phyloP scores from a whole-genome alignment of 306 rosid genomes.

The Crotalaria pallida region DNA sequence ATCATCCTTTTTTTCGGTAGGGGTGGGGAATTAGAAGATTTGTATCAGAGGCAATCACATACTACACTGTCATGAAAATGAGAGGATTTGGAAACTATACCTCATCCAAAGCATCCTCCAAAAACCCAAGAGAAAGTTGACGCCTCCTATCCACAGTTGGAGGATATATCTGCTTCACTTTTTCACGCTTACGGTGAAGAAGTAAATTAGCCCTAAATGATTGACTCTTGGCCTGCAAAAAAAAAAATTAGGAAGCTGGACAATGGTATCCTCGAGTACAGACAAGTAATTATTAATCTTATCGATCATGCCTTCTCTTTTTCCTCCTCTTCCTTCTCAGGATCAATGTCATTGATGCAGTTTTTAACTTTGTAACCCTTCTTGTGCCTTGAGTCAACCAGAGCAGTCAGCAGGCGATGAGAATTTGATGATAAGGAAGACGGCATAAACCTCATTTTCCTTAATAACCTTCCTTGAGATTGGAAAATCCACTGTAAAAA shows the following conservation, averaged over 20 bases:
- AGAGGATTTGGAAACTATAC: constrained; percentile 34
- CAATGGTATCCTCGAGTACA: constrained; percentile 17
- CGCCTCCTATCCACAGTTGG: constrained; percentile 79
- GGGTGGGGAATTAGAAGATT: not conserved
- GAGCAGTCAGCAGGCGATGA: constrained; percentile 87
- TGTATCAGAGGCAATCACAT: not conserved
- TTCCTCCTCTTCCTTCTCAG: constrained; percentile 99
- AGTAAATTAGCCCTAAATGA: constrained; percentile 75
- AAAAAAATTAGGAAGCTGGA: constrained; percentile 13
- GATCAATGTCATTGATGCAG: constrained; percentile 92
- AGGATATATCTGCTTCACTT: constrained; percentile 82
- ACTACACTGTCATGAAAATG: not conserved
- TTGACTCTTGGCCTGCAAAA: constrained; percentile 85
- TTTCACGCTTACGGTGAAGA: constrained; percentile 83
- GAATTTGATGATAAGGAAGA: constrained; percentile 94
- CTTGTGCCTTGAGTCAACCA: constrained; percentile 95
- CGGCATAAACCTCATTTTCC: constrained; percentile 92
- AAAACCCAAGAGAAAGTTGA: constrained; percentile 97
- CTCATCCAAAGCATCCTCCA: constrained; percentile 99
- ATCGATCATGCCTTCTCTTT: constrained; percentile 74
- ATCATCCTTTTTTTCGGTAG: constrained; percentile 45
- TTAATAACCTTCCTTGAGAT: constrained; percentile 90
- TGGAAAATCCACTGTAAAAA: constrained; percentile 83
- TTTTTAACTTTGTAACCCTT: constrained; percentile 89
- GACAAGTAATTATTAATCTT: not conserved